Percentiles rank a stretch among this genome's conserved stretches.
Evolutionary conservation across 306 rosid species (phyloP).

Genomic region (Prunus armeniaca): DNA sequence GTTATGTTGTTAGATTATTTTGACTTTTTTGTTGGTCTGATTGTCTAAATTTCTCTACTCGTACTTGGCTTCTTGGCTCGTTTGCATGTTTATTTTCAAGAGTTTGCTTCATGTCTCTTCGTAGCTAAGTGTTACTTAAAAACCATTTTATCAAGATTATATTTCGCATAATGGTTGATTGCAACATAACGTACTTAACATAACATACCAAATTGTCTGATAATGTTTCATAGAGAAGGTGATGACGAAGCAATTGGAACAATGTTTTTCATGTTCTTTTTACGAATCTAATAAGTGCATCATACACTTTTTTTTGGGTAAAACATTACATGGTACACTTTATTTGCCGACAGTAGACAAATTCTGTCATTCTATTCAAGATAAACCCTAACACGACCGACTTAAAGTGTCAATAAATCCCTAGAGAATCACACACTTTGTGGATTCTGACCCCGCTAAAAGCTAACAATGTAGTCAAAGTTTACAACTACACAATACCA

Average conservation of each 20-base stretch:
- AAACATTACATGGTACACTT: background rate
- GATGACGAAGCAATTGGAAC: background rate
- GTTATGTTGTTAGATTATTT: background rate
- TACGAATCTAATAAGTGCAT: background rate
- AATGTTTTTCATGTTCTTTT: background rate
- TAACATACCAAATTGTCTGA: background rate
- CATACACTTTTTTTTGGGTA: background rate
- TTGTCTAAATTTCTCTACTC: too few species aligned
- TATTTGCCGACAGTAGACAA: constrained; percentile 26
- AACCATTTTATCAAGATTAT: too few species aligned
- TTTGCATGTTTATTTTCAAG: too few species aligned
- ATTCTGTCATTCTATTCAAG: constrained; percentile 5
- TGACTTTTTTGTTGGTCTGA: too few species aligned
- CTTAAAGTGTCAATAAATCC: constrained; percentile 8
- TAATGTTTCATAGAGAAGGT: background rate
- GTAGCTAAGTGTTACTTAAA: too few species aligned
- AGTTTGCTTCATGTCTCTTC: too few species aligned
- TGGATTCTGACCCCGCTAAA: constrained; percentile 13
- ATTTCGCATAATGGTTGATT: too few species aligned
- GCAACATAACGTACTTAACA: too few species aligned
- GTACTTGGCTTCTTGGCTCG: too few species aligned
- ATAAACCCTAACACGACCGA: background rate
- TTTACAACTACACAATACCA: constrained; percentile 19
- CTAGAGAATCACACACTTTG: constrained; percentile 15
- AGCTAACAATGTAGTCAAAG: constrained; percentile 33